phyloP scores from a whole-genome alignment of 495 filamentous ascomycete species.

The Gamarada debralockiae region DNA sequence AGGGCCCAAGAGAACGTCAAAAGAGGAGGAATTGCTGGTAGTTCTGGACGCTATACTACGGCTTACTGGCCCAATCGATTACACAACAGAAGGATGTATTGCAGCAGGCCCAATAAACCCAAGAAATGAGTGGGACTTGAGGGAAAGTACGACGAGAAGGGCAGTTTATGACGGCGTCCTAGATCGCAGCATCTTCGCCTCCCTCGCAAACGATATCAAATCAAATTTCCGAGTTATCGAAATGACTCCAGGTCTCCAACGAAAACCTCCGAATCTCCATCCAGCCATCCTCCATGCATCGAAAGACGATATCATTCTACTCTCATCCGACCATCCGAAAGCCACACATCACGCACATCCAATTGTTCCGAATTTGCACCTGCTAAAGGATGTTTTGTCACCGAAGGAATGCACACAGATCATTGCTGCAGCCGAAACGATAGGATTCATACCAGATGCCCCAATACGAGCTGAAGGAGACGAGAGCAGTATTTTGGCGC shows the following conservation, averaged over 20 bases:
- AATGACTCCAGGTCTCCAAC: conserved; percentile 35
- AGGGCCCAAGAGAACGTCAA: conserved; percentile 9
- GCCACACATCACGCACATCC: conserved; percentile 35
- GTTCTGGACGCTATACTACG: conserved; percentile 41
- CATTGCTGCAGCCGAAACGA: conserved; percentile 40
- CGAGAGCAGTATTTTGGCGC: conserved; percentile 40
- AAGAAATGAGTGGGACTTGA: conserved; percentile 33
- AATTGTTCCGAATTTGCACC: conserved; percentile 33
- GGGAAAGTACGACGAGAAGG: conserved; percentile 18
- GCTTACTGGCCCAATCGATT: conserved; percentile 35
- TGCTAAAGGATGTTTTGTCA: conserved; percentile 36
- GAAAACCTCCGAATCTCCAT: conserved; percentile 46
- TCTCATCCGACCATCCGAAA: conserved; percentile 24
- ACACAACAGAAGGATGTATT: conserved; percentile 14
- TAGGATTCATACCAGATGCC: conserved; percentile 42
- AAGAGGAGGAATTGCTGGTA: conserved; percentile 30
- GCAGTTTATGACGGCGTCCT: conserved; percentile 32
- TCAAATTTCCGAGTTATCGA: conserved; percentile 35
- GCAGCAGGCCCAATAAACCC: conserved; percentile 26
- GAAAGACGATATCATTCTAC: conserved; percentile 30
- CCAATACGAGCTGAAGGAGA: conserved; percentile 39
- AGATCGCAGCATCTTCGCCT: conserved; percentile 29
- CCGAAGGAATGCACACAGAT: conserved; percentile 38
- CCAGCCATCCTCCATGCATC: conserved; percentile 40
- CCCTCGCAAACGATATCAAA: conserved; percentile 14